These are phyloP conservation scores for Echinosophora koreensis DNA, from an alignment of 306 rosid genomes.

Conservation along the genomic window DNA sequence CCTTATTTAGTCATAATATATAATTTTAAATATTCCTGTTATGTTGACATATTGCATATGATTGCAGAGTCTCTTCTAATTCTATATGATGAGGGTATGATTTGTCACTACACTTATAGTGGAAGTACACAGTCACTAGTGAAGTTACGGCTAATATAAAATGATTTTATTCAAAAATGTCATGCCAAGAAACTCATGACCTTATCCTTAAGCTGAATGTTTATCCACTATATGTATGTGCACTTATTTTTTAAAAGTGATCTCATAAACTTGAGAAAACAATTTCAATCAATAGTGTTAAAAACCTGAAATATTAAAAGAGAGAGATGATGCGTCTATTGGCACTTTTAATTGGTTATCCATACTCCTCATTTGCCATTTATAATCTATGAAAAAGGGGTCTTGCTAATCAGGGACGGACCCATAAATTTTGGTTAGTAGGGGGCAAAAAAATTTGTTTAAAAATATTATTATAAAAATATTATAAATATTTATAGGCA, in stretches of 20 bases:
- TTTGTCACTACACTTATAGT: not conserved
- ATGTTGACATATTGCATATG: not conserved
- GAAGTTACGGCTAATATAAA: not conserved
- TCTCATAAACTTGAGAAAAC: too few species aligned
- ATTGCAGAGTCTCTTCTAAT: not conserved
- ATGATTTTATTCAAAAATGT: constrained; percentile 18
- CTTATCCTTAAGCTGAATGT: constrained; percentile 13
- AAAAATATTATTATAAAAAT: too few species aligned
- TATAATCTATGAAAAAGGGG: too few species aligned
- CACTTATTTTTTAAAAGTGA: not conserved
- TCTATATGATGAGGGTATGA: not conserved
- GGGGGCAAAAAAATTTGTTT: too few species aligned
- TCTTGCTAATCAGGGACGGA: too few species aligned
- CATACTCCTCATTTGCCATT: too few species aligned
- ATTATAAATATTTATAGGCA: too few species aligned
- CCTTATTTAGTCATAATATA: not conserved
- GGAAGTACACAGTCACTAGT: not conserved
- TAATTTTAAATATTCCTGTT: not conserved
- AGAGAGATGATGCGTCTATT: too few species aligned
- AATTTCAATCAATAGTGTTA: too few species aligned
- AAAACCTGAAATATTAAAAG: too few species aligned
- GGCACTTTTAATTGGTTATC: too few species aligned
- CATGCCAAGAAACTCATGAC: constrained; percentile 22
- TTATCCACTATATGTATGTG: constrained; percentile 28
- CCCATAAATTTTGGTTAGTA: too few species aligned